Evolutionary conservation across 2,329 filamentous ascomycete genomes (phyloP).

Genomic region (Fusarium setosum): DNA sequence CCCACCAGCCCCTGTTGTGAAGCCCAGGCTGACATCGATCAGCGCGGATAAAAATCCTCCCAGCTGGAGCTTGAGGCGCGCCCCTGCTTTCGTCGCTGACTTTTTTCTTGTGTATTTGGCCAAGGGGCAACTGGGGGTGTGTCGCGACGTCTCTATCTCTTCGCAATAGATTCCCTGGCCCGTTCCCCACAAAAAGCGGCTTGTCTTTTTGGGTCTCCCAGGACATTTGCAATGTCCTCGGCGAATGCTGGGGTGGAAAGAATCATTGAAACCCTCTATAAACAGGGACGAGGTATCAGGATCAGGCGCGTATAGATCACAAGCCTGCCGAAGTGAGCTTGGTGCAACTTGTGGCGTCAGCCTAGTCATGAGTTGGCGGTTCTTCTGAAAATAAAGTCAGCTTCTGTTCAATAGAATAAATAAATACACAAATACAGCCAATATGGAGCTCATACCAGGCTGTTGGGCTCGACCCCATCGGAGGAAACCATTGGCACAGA

Average conservation of each 20-base stretch:
- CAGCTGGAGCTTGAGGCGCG: not conserved
- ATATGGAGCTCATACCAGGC: not conserved
- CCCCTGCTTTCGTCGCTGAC: not conserved
- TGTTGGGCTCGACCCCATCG: not conserved
- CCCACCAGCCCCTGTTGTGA: not conserved
- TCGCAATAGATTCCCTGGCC: not conserved
- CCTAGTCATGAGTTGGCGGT: not conserved
- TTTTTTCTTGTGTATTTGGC: not conserved
- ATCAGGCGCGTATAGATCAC: not conserved
- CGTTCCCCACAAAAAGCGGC: not conserved
- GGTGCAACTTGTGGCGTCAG: not conserved
- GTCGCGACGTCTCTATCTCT: not conserved
- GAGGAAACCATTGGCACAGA: not conserved
- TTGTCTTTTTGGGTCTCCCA: not conserved
- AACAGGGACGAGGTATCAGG: not conserved
- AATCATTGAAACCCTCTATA: not conserved
- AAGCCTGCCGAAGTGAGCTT: not conserved
- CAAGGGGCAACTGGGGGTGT: not conserved
- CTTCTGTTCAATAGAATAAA: not conserved
- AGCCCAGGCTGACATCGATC: not conserved
- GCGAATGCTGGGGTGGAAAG: not conserved
- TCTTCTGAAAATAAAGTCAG: not conserved
- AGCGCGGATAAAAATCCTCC: not conserved
- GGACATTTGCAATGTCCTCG: not conserved
- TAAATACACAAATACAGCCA: no score